Percentiles rank a stretch among this genome's conserved stretches.
phyloP scores from a whole-genome alignment of 2,329 filamentous ascomycete species.

The Ophiostoma sp. region DNA sequence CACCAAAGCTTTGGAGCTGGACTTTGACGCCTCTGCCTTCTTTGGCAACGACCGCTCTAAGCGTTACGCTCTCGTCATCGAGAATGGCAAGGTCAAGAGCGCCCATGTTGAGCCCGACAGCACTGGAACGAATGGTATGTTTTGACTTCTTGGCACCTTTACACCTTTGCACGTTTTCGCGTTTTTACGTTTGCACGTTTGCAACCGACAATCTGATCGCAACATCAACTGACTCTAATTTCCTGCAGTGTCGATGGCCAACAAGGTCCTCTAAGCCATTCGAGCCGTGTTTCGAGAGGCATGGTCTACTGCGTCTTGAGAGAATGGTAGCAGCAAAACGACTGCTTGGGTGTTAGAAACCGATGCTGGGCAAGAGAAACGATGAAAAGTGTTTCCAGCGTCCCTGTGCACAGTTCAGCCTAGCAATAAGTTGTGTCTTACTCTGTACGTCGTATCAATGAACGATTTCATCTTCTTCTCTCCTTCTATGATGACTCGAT shows the following conservation, averaged over 20 bases:
- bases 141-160: background rate
- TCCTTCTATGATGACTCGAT: background rate
- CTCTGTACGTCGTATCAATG: too few species aligned
- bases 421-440: background rate
- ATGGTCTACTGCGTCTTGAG: background rate
- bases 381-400: background rate
- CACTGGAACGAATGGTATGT: constrained; percentile 64
- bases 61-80: constrained; percentile 80
- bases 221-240: background rate
- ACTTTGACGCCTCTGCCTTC: constrained; percentile 75
- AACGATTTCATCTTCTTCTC: background rate
- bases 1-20: constrained; percentile 78
- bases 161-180: too few species aligned
- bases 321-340: background rate
- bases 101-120: constrained; percentile 85
- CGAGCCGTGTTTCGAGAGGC: too few species aligned
- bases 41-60: constrained; percentile 84
- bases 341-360: background rate
- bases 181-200: too few species aligned
- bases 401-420: too few species aligned
- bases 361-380: background rate
- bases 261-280: constrained; percentile 45
- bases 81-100: constrained; percentile 81
- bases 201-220: background rate
- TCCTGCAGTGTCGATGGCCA: constrained; percentile 50